Evolutionary conservation across 176 grass and related monocot species (phyloP), one percentile per base, ranked within the genome.

Genomic region (Triticum dicoccoides): DNA sequence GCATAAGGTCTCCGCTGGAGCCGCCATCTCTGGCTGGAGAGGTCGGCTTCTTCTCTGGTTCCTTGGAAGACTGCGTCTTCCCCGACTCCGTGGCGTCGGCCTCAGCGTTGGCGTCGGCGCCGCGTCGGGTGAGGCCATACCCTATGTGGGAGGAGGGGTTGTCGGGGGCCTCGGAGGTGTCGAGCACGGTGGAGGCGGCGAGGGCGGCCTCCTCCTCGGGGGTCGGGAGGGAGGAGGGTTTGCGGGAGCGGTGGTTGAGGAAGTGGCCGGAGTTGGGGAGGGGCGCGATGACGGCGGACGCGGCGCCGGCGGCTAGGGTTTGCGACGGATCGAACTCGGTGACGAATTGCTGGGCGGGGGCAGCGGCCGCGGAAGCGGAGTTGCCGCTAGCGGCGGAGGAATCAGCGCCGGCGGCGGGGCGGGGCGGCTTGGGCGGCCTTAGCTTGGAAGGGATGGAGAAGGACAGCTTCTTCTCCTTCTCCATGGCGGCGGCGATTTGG

Each of bases 281-380:
- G 33, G 94, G 97, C 14, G 94, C 77, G 61, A 99, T 99, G 69
- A 96, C 94, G 30, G 70, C 42, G 27, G 82, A 59, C 25, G 79
- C 72, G 63, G 70, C 83, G 17, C 37, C 68, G 14, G 90, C 13
- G 3, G 52, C 6, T 79, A 96, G 88, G 71, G 93, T 88, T 90
- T 89, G 87, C 27, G 90, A 83, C 5, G 92, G 80, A 86, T 96
- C 97, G 92, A 99, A 99, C 80, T 88, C 90, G 47, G 92, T 96
- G 82, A 98, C 94, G 66, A 92, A 98, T 67, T 87, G 90, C 81
- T 52, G 90, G 61, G 76, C 67, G 63, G 82, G 69, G 23, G 76
- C 77, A 6, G 78, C 25, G 3, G 73, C 5, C 42, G 77, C 81
- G 51, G 80, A 33, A 20, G 65, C 73, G 8, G 59, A 71, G 59